These are phyloP conservation scores for Blastobotrys proliferans DNA, from an alignment of 1,139 yeast genomes.

Conservation along the genomic window DNA sequence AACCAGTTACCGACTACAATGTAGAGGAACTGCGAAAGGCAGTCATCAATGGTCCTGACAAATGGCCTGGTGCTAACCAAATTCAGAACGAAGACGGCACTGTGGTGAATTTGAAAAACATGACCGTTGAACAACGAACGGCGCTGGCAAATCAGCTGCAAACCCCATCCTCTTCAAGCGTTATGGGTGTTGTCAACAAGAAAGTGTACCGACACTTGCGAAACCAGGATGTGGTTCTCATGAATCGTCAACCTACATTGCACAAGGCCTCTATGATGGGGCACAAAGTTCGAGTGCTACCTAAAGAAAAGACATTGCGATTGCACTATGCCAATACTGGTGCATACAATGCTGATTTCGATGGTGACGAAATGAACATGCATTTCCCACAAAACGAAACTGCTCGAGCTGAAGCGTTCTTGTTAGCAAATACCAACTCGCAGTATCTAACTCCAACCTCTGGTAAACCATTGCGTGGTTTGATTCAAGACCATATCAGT, in stretches of 20 bases:
- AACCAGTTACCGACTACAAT: conserved; percentile 94
- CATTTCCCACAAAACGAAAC: conserved; percentile 99
- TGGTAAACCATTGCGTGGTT: conserved; percentile 96
- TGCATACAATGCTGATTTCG: conserved; percentile 98
- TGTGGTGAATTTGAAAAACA: conserved; percentile 73
- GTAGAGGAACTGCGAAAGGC: conserved; percentile 89
- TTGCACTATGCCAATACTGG: conserved; percentile 98
- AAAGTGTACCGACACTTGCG: conserved; percentile 92
- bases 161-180: conserved; percentile 65
- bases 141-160: conserved; percentile 93
- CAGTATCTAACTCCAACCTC: conserved; percentile 98
- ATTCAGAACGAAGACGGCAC: conserved; percentile 97
- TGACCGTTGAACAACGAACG: conserved; percentile 90
- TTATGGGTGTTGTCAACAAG: conserved; percentile 62
- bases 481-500: conserved; percentile 97
- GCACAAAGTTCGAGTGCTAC: conserved; percentile 92
- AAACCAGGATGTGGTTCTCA: conserved; percentile 90
- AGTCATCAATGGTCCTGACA: conserved; percentile 93
- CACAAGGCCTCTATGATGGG: conserved; percentile 99
- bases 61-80: conserved; percentile 98
- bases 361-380: conserved; percentile 99
- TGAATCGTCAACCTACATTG: conserved; percentile 99
- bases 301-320: conserved; percentile 94
- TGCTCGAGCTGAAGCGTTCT: conserved; percentile 94
- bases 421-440: conserved; percentile 93